Conservation (phyloP, 352 stramenopile species). For the Phytophthora pistaciae region DNA sequence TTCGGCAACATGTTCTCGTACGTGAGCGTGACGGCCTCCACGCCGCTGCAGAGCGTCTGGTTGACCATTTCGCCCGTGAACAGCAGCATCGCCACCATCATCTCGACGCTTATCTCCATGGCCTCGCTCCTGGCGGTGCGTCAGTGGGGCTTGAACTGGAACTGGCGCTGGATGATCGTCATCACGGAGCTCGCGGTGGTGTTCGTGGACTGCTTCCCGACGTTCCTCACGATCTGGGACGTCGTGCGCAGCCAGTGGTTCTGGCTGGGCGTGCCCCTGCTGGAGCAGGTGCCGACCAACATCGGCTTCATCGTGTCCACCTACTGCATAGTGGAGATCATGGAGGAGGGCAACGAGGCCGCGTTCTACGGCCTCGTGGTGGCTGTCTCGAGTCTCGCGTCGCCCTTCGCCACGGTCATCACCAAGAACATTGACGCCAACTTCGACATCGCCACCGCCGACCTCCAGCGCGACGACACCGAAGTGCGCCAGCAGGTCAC, state of each 20-base stretch:
- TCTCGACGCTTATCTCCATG: slow-evolving; percentile 48
- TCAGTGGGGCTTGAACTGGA: slow-evolving; percentile 56
- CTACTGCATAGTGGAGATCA: slow-evolving; percentile 64
- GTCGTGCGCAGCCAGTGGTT: slow-evolving; percentile 67
- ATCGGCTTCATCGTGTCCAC: slow-evolving; percentile 62
- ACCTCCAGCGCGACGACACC: slow-evolving; percentile 49
- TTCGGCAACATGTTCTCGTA: slow-evolving; percentile 65
- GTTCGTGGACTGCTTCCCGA: slow-evolving; percentile 52
- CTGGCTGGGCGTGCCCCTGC: slow-evolving; percentile 56
- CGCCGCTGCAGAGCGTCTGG: slow-evolving; percentile 58
- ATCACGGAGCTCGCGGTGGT: slow-evolving; percentile 45
- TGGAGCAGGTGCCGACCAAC: slow-evolving; percentile 50
- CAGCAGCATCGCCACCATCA: slow-evolving; percentile 45
- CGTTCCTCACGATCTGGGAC: slow-evolving; percentile 61
- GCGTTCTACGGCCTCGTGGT: slow-evolving; percentile 59
- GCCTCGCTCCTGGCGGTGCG: slow-evolving; percentile 37
- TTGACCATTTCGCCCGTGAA: slow-evolving; percentile 54
- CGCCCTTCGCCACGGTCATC: slow-evolving; percentile 57
- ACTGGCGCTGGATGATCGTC: slow-evolving; percentile 60
- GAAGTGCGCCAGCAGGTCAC: slow-evolving; percentile 46
- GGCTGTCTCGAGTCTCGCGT: slow-evolving; percentile 47
- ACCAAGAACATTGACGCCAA: slow-evolving; percentile 65
- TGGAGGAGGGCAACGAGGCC: slow-evolving; percentile 56
- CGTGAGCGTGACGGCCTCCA: slow-evolving; percentile 50
- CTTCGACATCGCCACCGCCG: slow-evolving; percentile 49